phyloP scores from a whole-genome alignment of 768 basidiomycete species.

The Panellus pusillus region DNA sequence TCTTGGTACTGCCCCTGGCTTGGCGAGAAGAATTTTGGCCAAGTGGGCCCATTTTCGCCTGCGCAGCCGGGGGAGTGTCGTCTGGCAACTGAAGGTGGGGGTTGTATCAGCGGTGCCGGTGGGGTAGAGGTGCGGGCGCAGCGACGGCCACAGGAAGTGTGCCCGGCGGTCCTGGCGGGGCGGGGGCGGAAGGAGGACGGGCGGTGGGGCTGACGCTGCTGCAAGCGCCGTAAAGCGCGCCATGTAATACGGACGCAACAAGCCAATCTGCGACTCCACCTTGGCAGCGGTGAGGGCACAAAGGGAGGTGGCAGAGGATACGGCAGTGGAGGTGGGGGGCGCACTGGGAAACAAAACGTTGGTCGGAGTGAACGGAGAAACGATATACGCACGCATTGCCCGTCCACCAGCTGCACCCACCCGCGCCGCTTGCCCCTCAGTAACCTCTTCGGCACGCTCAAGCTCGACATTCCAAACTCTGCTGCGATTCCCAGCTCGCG shows the following conservation, averaged over 20 bases:
- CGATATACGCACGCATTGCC: conserved; percentile 47
- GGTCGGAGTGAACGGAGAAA: neutral
- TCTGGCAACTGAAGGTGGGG: conserved; percentile 49
- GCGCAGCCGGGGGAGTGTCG: conserved; percentile 56
- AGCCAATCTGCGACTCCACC: conserved; percentile 79
- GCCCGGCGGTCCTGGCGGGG: conserved; percentile 6
- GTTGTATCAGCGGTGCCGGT: conserved; percentile 15
- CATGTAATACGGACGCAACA: conserved; percentile 78
- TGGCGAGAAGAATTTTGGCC: conserved; percentile 67
- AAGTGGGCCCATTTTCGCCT: conserved; percentile 75
- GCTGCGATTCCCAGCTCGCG: conserved; percentile 84
- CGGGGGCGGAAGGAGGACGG: conserved; percentile 12
- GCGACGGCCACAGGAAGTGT: conserved; percentile 6
- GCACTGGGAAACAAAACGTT: conserved; percentile 35
- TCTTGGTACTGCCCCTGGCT: conserved; percentile 40
- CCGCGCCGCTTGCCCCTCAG: conserved; percentile 65
- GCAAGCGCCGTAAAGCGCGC: conserved; percentile 50
- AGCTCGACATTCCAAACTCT: conserved; percentile 76
- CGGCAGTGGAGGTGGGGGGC: conserved; percentile 74
- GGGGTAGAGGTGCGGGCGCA: conserved; percentile 20
- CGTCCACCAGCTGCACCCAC: conserved; percentile 31
- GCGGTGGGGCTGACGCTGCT: conserved; percentile 20
- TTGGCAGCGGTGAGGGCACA: conserved; percentile 65
- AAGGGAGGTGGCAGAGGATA: conserved; percentile 87
- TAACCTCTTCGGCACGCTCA: conserved; percentile 76